Percentiles rank a stretch among this genome's conserved stretches.
Evolutionary conservation across 148 eudicot species (phyloP).

Genomic region (Vaccinium darrowii): DNA sequence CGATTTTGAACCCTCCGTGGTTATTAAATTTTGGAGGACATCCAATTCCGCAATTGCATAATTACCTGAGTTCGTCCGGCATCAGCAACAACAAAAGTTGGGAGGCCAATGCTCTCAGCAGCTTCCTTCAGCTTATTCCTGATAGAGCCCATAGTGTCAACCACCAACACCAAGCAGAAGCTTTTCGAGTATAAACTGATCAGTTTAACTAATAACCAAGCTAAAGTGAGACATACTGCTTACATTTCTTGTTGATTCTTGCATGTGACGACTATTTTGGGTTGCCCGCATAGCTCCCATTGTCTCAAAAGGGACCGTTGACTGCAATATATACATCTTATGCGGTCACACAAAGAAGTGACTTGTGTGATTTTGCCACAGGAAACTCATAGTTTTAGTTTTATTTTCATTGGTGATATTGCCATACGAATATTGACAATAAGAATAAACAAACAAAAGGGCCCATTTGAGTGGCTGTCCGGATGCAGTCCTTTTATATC

Average conservation of each 20-base stretch:
- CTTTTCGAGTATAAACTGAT: background rate
- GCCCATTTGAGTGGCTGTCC: background rate
- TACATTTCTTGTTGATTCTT: slow-evolving; percentile 97
- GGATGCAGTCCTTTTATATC: background rate
- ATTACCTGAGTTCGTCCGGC: slow-evolving; percentile 95
- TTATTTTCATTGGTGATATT: background rate
- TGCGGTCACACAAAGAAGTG: background rate
- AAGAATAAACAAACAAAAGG: background rate
- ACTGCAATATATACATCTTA: slow-evolving; percentile 44
- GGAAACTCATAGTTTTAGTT: background rate
- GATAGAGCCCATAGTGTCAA: slow-evolving; percentile 17
- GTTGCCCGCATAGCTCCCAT: slow-evolving; percentile 94
- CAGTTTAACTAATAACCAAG: slow-evolving; percentile 6
- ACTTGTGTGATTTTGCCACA: background rate
- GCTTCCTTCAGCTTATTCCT: slow-evolving; percentile 86
- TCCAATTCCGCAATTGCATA: background rate
- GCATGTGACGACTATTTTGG: slow-evolving; percentile 95
- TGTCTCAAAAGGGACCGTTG: slow-evolving; percentile 70
- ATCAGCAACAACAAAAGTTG: slow-evolving; percentile 93
- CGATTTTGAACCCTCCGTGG: background rate
- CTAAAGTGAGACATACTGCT: slow-evolving; percentile 30
- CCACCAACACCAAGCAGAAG: background rate
- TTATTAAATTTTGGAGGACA: background rate
- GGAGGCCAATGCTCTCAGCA: slow-evolving; percentile 88
- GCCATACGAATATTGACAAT: background rate